phyloP scores from a whole-genome alignment of 495 filamentous ascomycete species.

The Trichoderma asperelloides region DNA sequence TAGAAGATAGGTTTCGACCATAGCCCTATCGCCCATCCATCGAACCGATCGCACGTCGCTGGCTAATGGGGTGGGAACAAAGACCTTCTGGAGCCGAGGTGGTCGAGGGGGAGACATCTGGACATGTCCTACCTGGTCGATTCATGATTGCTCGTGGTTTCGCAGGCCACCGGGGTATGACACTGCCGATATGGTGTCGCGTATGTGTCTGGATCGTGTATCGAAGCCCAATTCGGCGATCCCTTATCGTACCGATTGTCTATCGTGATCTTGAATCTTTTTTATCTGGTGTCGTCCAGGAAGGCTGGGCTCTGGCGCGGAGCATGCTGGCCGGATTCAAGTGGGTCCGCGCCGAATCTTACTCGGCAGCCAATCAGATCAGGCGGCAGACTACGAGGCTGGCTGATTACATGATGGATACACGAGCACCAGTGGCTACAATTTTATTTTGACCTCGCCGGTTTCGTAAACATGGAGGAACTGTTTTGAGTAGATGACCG shows the following conservation, averaged over 20 bases:
- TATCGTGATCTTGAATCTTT: not conserved
- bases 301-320: constrained; percentile 7
- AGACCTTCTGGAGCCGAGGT: not conserved
- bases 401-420: not conserved
- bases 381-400: not conserved
- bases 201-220: constrained; percentile 3
- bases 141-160: constrained; percentile 37
- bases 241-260: not conserved
- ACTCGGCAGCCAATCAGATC: not conserved
- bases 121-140: constrained; percentile 41
- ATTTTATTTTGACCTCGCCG: too few species aligned
- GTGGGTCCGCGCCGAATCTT: constrained; percentile 3
- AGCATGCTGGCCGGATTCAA: constrained; percentile 8
- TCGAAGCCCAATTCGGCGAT: not conserved
- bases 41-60: not conserved
- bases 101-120: not conserved
- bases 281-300: not conserved
- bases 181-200: constrained; percentile 3
- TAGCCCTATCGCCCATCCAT: not conserved
- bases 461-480: too few species aligned
- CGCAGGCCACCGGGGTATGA: not conserved
- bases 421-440: too few species aligned
- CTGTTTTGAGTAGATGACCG: too few species aligned
- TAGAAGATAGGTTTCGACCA: not conserved
- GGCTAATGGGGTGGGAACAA: not conserved